A percentile compares a stretch with the other conserved stretches of the same genome.
Evolutionary conservation across 345 rosid species (phyloP).

Genomic region (Carallia brachiata): DNA sequence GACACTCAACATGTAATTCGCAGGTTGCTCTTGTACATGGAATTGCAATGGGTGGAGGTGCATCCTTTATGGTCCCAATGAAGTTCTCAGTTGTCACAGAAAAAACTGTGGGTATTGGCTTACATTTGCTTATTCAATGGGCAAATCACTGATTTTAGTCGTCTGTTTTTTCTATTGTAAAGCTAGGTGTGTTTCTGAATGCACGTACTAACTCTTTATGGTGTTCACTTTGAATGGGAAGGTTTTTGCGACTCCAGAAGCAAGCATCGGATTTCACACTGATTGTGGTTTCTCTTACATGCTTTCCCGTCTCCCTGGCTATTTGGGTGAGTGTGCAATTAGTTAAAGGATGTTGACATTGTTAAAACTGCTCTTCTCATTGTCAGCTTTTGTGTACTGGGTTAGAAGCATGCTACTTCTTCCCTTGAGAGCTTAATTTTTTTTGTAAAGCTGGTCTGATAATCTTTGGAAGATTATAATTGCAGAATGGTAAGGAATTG

Average conservation of each 20-base stretch:
- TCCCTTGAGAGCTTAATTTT: neutral
- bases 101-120: slow-evolving; percentile 62
- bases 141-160: slow-evolving; percentile 1
- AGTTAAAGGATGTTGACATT: slow-evolving; percentile 6
- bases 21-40: slow-evolving; percentile 90
- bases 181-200: neutral
- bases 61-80: slow-evolving; percentile 89
- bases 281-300: slow-evolving; percentile 90
- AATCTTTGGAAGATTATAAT: neutral
- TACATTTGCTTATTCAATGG: slow-evolving; percentile 4
- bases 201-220: neutral
- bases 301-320: slow-evolving; percentile 79
- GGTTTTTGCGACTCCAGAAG: slow-evolving; percentile 96
- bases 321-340: slow-evolving; percentile 56
- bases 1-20: slow-evolving; percentile 12
- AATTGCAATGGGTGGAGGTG: slow-evolving; percentile 98
- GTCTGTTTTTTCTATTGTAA: neutral
- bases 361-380: neutral
- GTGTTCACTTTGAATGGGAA: slow-evolving; percentile 20
- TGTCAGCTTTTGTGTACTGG: neutral
- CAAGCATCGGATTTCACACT: slow-evolving; percentile 87
- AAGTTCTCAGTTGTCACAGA: slow-evolving; percentile 91
- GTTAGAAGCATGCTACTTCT: neutral
- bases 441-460: neutral
- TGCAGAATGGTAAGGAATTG: too few relatives aligned